A percentile compares a stretch with the other conserved stretches of the same genome.
Evolutionary conservation across 148 eudicot species (phyloP).

Genomic region (Vaccinium darrowii): DNA sequence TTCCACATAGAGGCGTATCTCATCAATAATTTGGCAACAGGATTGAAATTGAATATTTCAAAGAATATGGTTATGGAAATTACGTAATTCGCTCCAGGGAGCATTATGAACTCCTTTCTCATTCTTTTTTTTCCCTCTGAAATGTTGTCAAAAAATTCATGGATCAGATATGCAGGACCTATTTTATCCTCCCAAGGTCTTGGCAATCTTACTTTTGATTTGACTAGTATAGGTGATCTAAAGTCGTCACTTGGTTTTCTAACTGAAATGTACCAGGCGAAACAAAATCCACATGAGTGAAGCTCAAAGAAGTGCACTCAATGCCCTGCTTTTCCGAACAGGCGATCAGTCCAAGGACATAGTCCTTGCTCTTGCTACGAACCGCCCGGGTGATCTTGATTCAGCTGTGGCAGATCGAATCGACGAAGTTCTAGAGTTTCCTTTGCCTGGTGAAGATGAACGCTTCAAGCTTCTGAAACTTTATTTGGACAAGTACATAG

Average conservation of each 20-base stretch:
- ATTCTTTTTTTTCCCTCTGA: neutral
- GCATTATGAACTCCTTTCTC: neutral
- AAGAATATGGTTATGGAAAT: neutral
- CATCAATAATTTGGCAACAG: neutral
- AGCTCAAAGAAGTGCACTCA: constrained; percentile 98
- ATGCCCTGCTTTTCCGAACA: constrained; percentile 91
- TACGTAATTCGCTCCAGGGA: neutral
- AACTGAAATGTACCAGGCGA: constrained; percentile 52
- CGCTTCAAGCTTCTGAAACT: constrained; percentile 80
- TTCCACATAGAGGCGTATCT: neutral
- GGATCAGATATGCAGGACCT: neutral
- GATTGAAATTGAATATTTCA: neutral
- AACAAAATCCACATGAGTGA: constrained; percentile 99
- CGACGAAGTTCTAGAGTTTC: constrained; percentile 94
- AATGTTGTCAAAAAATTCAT: neutral
- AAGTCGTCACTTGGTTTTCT: neutral
- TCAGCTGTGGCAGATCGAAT: constrained; percentile 96
- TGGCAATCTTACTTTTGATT: neutral
- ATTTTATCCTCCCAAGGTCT: neutral
- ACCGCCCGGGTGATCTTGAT: constrained; percentile 98
- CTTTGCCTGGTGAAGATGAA: constrained; percentile 92
- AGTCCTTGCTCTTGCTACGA: constrained; percentile 94
- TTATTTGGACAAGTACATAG: constrained; percentile 88
- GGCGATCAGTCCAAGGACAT: constrained; percentile 99
- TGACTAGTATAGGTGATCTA: neutral